Percentiles rank a stretch among this genome's conserved stretches.
Conservation (phyloP, 1,139 yeast species). For the Suhomyces coccinellae region DNA sequence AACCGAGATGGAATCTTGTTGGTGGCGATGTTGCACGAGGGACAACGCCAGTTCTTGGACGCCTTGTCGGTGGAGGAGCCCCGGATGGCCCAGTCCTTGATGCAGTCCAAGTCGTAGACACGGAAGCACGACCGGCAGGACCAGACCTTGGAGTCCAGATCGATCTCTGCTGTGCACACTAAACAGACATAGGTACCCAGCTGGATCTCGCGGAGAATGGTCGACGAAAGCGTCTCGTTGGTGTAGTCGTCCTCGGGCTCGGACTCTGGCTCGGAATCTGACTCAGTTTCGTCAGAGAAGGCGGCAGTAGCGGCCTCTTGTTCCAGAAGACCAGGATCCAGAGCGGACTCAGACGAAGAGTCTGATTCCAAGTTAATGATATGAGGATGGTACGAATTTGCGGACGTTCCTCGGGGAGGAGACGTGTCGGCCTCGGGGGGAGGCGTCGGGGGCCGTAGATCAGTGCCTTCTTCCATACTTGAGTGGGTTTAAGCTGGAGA, state of each 20-base stretch:
- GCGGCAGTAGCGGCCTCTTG: conserved; percentile 3
- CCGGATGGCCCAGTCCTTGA: conserved; percentile 75
- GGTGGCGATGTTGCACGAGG: conserved; percentile 69
- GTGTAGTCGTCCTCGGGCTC: conserved; percentile 21
- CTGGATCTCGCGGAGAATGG: conserved; percentile 54
- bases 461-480: conserved; percentile 2
- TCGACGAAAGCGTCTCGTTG: conserved; percentile 38
- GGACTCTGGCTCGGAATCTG: conserved; percentile 7
- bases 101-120: conserved; percentile 80
- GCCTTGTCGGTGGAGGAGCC: conserved; percentile 63
- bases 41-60: conserved; percentile 76
- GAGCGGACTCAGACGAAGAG: not conserved
- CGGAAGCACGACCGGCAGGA: conserved; percentile 71
- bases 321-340: not conserved
- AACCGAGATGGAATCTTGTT: conserved; percentile 57
- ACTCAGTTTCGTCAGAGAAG: not conserved
- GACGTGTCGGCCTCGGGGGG: not conserved
- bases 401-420: not conserved
- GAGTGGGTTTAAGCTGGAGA: not conserved
- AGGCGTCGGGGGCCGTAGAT: conserved; percentile 1
- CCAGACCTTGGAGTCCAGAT: conserved; percentile 67
- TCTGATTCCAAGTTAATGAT: conserved; percentile 18
- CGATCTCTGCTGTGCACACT: conserved; percentile 83
- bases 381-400: conserved; percentile 14
- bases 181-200: conserved; percentile 74